A percentile compares a stretch with the other conserved stretches of the same genome.
Evolutionary conservation across 2,329 filamentous ascomycete species (phyloP).

Genomic region (Aspergillus sp.): DNA sequence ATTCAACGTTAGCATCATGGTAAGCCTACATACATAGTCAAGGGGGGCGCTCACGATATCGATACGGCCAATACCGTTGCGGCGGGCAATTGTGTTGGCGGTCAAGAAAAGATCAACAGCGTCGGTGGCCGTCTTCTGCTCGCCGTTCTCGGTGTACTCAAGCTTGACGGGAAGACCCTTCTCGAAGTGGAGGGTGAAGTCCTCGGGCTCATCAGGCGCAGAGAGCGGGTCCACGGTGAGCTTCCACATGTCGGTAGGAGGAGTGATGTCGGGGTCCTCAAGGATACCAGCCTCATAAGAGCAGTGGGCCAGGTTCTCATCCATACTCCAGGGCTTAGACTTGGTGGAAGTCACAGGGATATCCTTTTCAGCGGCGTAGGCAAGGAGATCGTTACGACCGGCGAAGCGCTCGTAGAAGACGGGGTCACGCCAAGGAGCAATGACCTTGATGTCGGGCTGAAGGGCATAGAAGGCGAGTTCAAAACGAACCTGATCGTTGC

Average conservation of each 20-base stretch:
- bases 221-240: slow-evolving; percentile 64
- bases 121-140: slow-evolving; percentile 60
- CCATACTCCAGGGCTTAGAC: slow-evolving; percentile 55
- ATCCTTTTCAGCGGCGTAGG: slow-evolving; percentile 48
- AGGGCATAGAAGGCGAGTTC: slow-evolving; percentile 52
- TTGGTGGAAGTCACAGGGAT: slow-evolving; percentile 51
- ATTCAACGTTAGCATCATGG: neutral
- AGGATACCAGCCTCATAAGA: slow-evolving; percentile 71
- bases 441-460: slow-evolving; percentile 49
- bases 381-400: slow-evolving; percentile 50
- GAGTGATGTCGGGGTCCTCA: slow-evolving; percentile 57
- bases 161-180: slow-evolving; percentile 73
- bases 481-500: slow-evolving; percentile 51
- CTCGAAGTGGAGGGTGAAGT: slow-evolving; percentile 71
- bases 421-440: slow-evolving; percentile 51
- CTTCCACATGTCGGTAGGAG: slow-evolving; percentile 78
- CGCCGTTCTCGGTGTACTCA: slow-evolving; percentile 50
- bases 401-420: slow-evolving; percentile 51
- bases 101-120: slow-evolving; percentile 70
- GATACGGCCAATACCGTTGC: slow-evolving; percentile 74
- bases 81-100: slow-evolving; percentile 69
- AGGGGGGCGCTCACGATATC: slow-evolving; percentile 58
- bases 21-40: neutral
- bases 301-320: slow-evolving; percentile 65
- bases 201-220: slow-evolving; percentile 68